Evolutionary conservation across 2,329 filamentous ascomycete species (phyloP), one percentile per base, ranked within the genome.

Genomic region (Geosmithia putterillii): DNA sequence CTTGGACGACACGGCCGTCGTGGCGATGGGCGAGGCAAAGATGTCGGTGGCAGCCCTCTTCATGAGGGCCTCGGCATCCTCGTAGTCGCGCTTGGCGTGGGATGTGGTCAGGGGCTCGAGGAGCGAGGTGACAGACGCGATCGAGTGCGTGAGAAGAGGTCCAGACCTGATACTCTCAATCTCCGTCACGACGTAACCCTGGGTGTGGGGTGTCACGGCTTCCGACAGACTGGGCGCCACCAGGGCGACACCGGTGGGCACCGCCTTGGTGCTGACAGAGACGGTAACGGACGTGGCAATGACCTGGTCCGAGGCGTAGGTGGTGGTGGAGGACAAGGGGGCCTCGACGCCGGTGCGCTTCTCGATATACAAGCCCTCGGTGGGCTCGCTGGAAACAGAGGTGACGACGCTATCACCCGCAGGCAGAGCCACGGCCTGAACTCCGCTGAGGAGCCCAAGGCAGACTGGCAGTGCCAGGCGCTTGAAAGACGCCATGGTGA

Each of bases 21-120:
- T 74, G 20, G 65, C 69, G 41, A 83, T 69, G 25, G 78, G 73
- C 10, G 57, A 53, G 8, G 65, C 63, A 50, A 82, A 82, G 43
- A 82, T 76, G 50, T 81, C 57, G 7, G 37, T 20, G 9, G 20
- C 6, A 9, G 37, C 37, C 18, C 37, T 19, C 19, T 22, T 20
- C 7, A 12, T n/a, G 14, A 20, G 28, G 1, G 23, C 14, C 15
- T 18, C 21, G 18, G 15, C 25, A 21, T 28, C 25, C 40, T 37
- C 34, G 28, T 35, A 18, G 41, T 35, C 28, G 8, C 21, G 19
- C 28, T 37, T 15, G 14, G 38, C 21, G 8, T 35, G 37, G 8
- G 42, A 35, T 8, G 42, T 25, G 21, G 42, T 46, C n/a, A 50
- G 34, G 18, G 50, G 48, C 25, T 53, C 44, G 1, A 66, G 52